These are phyloP conservation scores for Picea glauca DNA, from an alignment of 75 land plant genomes.

Conservation along the genomic window DNA sequence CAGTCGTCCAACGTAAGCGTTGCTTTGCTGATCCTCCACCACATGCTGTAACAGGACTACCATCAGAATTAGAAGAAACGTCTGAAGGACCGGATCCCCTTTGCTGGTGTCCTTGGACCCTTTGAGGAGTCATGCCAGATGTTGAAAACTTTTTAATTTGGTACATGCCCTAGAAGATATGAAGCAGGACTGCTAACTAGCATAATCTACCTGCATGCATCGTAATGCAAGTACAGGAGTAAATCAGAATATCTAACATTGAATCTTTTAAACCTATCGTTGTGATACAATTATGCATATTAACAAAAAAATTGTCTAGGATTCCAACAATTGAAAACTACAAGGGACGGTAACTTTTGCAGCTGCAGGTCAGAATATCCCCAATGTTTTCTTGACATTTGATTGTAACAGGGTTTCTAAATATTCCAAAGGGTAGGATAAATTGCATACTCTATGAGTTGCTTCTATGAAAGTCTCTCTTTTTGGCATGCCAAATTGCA, in stretches of 20 bases:
- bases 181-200: background rate
- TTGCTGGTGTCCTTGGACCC: slow-evolving; percentile 22
- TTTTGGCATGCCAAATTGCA: background rate
- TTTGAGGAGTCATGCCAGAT: slow-evolving; percentile 26
- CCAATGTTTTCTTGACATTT: background rate
- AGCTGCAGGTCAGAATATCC: background rate
- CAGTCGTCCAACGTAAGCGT: slow-evolving; percentile 47
- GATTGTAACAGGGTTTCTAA: too few relatives aligned
- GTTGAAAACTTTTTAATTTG: slow-evolving; percentile 12
- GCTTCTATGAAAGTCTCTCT: background rate
- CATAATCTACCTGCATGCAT: slow-evolving; percentile 7
- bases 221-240: background rate
- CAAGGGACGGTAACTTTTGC: background rate
- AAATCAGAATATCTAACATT: background rate
- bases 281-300: background rate
- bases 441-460: background rate
- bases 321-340: too few relatives aligned
- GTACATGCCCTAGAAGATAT: background rate
- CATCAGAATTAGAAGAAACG: slow-evolving; percentile 21
- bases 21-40: slow-evolving; percentile 40
- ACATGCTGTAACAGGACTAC: slow-evolving; percentile 16
- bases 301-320: background rate
- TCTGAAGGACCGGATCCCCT: slow-evolving; percentile 23
- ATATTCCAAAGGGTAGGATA: background rate
- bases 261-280: background rate